phyloP scores from a whole-genome alignment of 2,329 filamentous ascomycete genomes.

The Podosphaera aphanis region DNA sequence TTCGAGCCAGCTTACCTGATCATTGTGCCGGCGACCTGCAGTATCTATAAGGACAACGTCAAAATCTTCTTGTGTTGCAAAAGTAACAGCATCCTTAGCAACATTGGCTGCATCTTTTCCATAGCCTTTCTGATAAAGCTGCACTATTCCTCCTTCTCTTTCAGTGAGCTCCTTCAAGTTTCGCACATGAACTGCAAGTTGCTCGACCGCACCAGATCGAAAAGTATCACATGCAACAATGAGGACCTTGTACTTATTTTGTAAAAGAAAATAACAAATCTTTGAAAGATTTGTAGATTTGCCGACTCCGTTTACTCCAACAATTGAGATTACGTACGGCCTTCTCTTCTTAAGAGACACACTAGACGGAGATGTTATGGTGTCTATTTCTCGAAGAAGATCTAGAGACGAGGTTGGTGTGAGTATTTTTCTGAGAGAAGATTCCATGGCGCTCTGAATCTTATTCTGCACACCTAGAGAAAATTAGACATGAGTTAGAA shows the following conservation, averaged over 20 bases:
- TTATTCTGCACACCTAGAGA: conserved; percentile 46
- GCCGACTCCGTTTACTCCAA: conserved; percentile 93
- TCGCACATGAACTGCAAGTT: conserved; percentile 81
- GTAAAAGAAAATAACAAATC: conserved; percentile 90
- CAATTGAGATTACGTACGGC: conserved; percentile 93
- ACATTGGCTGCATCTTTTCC: conserved; percentile 93
- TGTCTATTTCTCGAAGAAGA: conserved; percentile 76
- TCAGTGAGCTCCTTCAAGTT: conserved; percentile 75
- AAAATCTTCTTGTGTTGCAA: conserved; percentile 50
- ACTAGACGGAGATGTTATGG: conserved; percentile 42
- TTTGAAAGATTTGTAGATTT: conserved; percentile 97
- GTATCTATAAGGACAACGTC: conserved; percentile 96
- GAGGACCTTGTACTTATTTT: conserved; percentile 90
- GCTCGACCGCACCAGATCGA: conserved; percentile 88
- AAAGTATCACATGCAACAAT: conserved; percentile 93
- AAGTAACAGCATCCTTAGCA: conserved; percentile 75
- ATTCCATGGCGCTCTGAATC: conserved; percentile 71
- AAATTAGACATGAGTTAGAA: conserved; percentile 7
- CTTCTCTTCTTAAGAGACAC: conserved; percentile 40
- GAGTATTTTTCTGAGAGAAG: conserved; percentile 79
- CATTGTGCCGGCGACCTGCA: conserved; percentile 82
- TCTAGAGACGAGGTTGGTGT: conserved; percentile 90
- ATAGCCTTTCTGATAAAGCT: conserved; percentile 91
- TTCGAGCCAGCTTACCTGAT: conserved; percentile 25
- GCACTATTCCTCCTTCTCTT: conserved; percentile 64